phyloP scores from a whole-genome alignment of 306 rosid species.

The Nissolia schottii region DNA sequence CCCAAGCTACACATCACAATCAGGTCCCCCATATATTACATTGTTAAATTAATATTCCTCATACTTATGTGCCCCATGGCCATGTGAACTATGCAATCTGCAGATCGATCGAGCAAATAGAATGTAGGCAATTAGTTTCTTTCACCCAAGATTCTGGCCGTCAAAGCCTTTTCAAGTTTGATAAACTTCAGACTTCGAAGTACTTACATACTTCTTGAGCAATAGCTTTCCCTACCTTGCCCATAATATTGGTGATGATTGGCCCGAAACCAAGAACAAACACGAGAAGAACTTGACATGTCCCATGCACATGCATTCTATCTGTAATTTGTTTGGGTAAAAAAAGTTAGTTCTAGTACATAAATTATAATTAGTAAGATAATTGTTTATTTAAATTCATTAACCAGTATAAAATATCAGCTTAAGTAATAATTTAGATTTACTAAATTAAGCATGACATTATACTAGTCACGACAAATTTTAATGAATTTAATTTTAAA shows the following conservation, averaged over 20 bases:
- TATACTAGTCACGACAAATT: too few relatives aligned
- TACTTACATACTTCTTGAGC: neutral
- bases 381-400: neutral
- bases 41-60: neutral
- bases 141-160: neutral
- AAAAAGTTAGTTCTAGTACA: neutral
- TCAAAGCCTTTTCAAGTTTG: neutral
- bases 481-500: too few relatives aligned
- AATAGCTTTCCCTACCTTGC: neutral
- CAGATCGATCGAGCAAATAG: slow-evolving; percentile 16
- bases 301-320: neutral
- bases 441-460: neutral
- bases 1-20: neutral
- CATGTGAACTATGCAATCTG: neutral
- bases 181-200: neutral
- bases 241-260: neutral
- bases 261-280: neutral
- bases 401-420: neutral
- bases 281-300: neutral
- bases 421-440: neutral
- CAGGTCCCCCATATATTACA: neutral
- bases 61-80: neutral
- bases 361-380: neutral
- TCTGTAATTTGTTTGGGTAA: too few relatives aligned
- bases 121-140: neutral